phyloP scores from a whole-genome alignment of 2,329 filamentous ascomycete genomes.

The Lecanicillium sp. region DNA sequence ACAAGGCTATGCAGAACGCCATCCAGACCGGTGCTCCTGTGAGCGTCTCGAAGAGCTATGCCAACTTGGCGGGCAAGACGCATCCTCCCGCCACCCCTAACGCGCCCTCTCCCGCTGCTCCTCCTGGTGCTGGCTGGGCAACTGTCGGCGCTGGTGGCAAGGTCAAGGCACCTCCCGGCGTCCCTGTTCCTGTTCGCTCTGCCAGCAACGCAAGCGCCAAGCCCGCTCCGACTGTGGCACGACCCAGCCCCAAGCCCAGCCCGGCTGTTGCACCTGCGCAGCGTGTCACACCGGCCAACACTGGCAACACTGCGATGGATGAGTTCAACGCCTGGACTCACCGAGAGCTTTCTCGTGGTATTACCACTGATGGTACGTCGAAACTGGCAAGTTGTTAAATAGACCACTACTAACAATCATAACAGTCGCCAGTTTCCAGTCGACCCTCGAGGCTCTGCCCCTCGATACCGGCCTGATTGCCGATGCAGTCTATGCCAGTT shows the following conservation, averaged over 20 bases:
- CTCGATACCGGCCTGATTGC: slow-evolving; percentile 76
- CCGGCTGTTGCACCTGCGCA: slow-evolving; percentile 20
- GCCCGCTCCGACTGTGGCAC: slow-evolving; percentile 37
- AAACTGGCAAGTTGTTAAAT: too few species aligned
- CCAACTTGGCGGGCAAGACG: slow-evolving; percentile 80
- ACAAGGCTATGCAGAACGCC: slow-evolving; percentile 53
- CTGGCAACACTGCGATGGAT: slow-evolving; percentile 58
- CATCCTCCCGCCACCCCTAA: slow-evolving; percentile 30
- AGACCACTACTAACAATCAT: not conserved
- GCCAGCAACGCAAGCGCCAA: slow-evolving; percentile 35
- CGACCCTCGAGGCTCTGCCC: slow-evolving; percentile 68
- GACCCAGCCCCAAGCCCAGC: slow-evolving; percentile 45
- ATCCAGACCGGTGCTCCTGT: slow-evolving; percentile 43
- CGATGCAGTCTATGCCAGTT: slow-evolving; percentile 82
- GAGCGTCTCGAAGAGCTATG: slow-evolving; percentile 75
- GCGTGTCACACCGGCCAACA: slow-evolving; percentile 26
- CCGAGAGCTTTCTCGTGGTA: slow-evolving; percentile 70
- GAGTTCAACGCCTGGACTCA: slow-evolving; percentile 94
- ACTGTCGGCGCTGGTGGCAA: slow-evolving; percentile 94
- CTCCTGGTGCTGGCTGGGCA: slow-evolving; percentile 66
- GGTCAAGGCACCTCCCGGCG: slow-evolving; percentile 65
- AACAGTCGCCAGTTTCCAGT: slow-evolving; percentile 73
- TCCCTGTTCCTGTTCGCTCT: slow-evolving; percentile 46
- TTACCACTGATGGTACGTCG: slow-evolving; percentile 48
- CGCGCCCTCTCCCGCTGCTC: slow-evolving; percentile 31